Base-by-base conservation (phyloP, 306 rosid genomes). In the Biancaea sappan region DNA sequence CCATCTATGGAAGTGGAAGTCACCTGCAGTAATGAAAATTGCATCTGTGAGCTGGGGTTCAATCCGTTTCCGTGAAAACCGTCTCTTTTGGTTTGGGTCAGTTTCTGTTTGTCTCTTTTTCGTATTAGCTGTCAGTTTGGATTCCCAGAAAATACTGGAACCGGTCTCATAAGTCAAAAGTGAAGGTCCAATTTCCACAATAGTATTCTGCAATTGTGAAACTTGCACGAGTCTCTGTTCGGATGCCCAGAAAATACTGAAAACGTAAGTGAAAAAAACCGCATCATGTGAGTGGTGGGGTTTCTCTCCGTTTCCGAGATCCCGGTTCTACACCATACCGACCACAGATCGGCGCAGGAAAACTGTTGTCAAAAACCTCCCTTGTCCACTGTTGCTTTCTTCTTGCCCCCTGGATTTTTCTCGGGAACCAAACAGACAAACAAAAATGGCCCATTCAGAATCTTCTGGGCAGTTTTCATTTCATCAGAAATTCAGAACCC, bases 341-440 rank as follows among this genome's bases (percentile, higher is more conserved):
- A 69, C 73, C 72, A 13, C 63, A 2, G 6, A 13, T 12, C n/a
- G 72, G 31, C 46, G 8, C 28, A 21, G 16, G 11, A 8, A 32
- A 32, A 32, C 50, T 71, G 44, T 75, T 38, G n/a, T 64, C 6
- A 35, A 43, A 29, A 43, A 28, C 47, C 2, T 47, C 32, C 11
- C 25, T 11, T 44, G 1, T 48, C 26, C 31, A n/a, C 32, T 3
- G 7, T 38, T 57, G 72, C 70, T 29, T 66, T 54, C 53, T 16
- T 40, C 5, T 35, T 37, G 19, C 13, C 56, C 10, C 26, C 48
- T 65, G 19, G 24, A 67, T 79, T 82, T 83, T 84, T 78, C 82
- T 73, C 50, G 67, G 58, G 70, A 86, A 82, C 54, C 81, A 86
- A 81, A 82, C 83, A 86, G 80, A 82, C 83, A 77, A 26, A 48